Evolutionary conservation across 768 basidiomycete genomes (phyloP), one percentile per base, ranked within the genome.

Genomic region (Crepidotus variabilis): DNA sequence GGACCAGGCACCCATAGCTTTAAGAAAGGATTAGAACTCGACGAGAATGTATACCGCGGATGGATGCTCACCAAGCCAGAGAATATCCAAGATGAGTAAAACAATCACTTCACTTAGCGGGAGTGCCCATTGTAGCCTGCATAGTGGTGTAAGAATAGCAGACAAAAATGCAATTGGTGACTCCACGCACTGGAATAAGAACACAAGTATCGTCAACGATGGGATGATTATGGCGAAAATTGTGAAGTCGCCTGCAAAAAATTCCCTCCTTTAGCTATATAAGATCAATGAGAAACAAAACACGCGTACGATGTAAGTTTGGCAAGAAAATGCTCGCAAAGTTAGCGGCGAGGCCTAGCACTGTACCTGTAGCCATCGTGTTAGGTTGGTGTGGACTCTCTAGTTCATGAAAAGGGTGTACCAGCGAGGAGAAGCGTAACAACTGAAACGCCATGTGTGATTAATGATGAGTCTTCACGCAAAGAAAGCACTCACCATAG

Each of bases 1-100:
- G 21, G 87, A 72, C 88, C 89, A 92, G 16, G 90, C 82, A 32
- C 78, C 89, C 83, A 88, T 81, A 21, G 85, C 90, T 90, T 64
- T 54, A 34, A 61, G 52, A 47, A 57, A 21, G 23, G 11, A 34
- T 48, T 47, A 39, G 46, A 52, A 33, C 55, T 46, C 32, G 62
- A 55, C 36, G 57, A 21, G 18, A 32, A 51, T 48, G 43, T 43
- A 23, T 23, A 16, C 4, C 34, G 56, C 47, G 56, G n/a, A n/a
- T 1, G 46, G 45, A 23, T n/a, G 71, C 84, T 60, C 65, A 87
- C 90, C 75, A 35, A 92, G 74, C 90, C 90, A 92, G 34, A 91
- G 64, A 18, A 81, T 73, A 9, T 78, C 81, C 28, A 88, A 63
- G 20, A 86, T 58, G 66, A 86, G 80, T 52, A 85, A 66, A 39